Evolutionary conservation across 768 basidiomycete species (phyloP).

Genomic region (Auriculariales sp.): DNA sequence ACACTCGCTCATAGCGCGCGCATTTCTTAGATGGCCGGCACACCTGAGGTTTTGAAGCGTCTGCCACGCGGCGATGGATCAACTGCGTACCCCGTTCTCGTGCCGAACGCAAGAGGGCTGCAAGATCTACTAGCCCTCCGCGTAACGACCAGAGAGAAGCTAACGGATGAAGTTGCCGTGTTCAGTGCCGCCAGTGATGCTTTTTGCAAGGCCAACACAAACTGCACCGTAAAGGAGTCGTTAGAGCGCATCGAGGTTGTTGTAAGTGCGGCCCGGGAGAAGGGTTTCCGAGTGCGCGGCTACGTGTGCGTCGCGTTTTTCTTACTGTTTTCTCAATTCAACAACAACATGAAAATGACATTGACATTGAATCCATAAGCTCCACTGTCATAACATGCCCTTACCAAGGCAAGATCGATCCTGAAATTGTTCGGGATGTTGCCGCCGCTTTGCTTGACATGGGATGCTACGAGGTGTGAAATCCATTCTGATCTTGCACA

Average conservation of each 20-base stretch:
- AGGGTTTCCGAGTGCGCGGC: conserved; percentile 57
- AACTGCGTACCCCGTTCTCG: conserved; percentile 56
- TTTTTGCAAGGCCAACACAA: conserved; percentile 77
- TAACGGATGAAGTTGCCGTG: conserved; percentile 74
- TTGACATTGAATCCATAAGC: too few species aligned
- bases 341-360: background rate
- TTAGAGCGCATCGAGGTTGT: conserved; percentile 49
- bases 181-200: conserved; percentile 83
- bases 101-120: conserved; percentile 69
- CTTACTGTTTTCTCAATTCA: background rate
- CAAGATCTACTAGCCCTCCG: conserved; percentile 52
- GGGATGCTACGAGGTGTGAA: conserved; percentile 78
- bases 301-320: conserved; percentile 52
- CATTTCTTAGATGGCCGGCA: conserved; percentile 65
- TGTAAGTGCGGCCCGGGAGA: conserved; percentile 39
- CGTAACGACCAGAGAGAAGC: conserved; percentile 23
- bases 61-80: conserved; percentile 28
- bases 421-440: conserved; percentile 48
- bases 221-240: conserved; percentile 57
- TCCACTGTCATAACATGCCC: conserved; percentile 58
- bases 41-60: conserved; percentile 45
- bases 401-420: conserved; percentile 66
- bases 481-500: too few species aligned
- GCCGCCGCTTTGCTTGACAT: conserved; percentile 61
- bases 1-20: background rate